Evolutionary conservation across 2,329 filamentous ascomycete species (phyloP).

Genomic region (Colletotrichum chlorophyti): DNA sequence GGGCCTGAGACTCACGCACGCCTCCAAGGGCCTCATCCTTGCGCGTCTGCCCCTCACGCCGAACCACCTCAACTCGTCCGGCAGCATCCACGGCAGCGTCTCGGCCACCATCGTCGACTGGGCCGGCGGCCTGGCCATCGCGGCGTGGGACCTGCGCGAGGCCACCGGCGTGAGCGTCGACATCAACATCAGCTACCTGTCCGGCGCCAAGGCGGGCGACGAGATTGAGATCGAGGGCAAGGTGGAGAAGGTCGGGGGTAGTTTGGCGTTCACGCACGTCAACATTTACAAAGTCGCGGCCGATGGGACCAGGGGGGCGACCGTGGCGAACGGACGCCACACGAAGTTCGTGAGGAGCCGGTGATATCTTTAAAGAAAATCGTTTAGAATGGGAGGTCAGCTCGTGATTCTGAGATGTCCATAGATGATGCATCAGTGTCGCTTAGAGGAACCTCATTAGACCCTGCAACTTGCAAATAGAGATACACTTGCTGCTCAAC

Average conservation of each 20-base stretch:
- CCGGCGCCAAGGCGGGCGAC: conserved; percentile 68
- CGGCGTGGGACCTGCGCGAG: conserved; percentile 65
- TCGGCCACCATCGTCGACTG: conserved; percentile 77
- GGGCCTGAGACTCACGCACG: conserved; percentile 30
- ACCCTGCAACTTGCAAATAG: neutral
- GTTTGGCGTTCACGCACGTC: conserved; percentile 62
- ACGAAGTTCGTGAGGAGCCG: conserved; percentile 30
- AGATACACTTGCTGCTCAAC: no score
- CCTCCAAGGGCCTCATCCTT: conserved; percentile 30
- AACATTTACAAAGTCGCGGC: conserved; percentile 27
- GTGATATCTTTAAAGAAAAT: neutral
- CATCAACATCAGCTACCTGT: conserved; percentile 76
- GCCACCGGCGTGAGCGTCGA: conserved; percentile 75
- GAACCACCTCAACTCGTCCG: conserved; percentile 37
- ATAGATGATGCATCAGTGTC: no score
- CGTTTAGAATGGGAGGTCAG: neutral
- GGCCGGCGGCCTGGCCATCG: conserved; percentile 75
- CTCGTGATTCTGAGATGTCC: no score
- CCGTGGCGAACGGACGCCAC: conserved; percentile 27
- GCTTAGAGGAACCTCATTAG: neutral
- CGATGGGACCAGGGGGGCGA: conserved; percentile 20
- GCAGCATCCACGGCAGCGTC: conserved; percentile 74
- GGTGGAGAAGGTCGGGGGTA: conserved; percentile 71
- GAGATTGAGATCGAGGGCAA: conserved; percentile 71
- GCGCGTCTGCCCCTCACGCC: conserved; percentile 29